Evolutionary conservation across 1,284 basidiomycete species (phyloP), one percentile per base, ranked within the genome.

Genomic region (Malassezia equina): DNA sequence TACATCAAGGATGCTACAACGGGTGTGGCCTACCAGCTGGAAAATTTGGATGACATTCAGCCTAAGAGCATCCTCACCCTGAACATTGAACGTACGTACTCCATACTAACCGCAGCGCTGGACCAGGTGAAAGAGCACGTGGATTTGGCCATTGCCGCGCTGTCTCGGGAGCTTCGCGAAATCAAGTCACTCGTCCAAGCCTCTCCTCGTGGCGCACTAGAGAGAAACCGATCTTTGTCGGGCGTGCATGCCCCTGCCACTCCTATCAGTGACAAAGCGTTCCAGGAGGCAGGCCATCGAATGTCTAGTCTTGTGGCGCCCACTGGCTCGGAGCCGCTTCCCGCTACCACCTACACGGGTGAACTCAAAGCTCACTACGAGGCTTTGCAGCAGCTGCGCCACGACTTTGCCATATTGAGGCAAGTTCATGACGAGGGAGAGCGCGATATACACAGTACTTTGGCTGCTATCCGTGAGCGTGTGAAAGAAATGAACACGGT

Each of bases 111-210:
- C 8, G 29, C 67, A 94, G 90, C 90, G 12, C 83, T 98, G 50
- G 93, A 96, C 76, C 93, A 98, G 76, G 93, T 98, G 75, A 95
- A 94, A 75, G 90, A 94, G 71, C 93, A 98, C 71, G 90, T 98
- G 61, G 93, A 96, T 71, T 73, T 83, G 3, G 89, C 91, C 62
- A 88, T 98, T 55, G 84, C 85, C 0, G 78, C 79, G 1, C 79
- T 98, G n/a, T 83, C 88, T 13, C 84, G 87, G 63, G 93, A 96
- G 63, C 81, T 98, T 73, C 90, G 90, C 64, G 93, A 96, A 52
- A 80, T 98, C 58, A 86, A 85, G 66, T 78, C 80, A 5, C 79
- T 81, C 13, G 81, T 91, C 49, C 74, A 74, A 27, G 68, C 27
- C 9, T 17, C 43, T 2, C 19, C 32, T 9, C 56, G 46, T 6